These are phyloP conservation scores for Globisporangium uncinulatum DNA, from an alignment of 352 stramenopile species.

Conservation along the genomic window DNA sequence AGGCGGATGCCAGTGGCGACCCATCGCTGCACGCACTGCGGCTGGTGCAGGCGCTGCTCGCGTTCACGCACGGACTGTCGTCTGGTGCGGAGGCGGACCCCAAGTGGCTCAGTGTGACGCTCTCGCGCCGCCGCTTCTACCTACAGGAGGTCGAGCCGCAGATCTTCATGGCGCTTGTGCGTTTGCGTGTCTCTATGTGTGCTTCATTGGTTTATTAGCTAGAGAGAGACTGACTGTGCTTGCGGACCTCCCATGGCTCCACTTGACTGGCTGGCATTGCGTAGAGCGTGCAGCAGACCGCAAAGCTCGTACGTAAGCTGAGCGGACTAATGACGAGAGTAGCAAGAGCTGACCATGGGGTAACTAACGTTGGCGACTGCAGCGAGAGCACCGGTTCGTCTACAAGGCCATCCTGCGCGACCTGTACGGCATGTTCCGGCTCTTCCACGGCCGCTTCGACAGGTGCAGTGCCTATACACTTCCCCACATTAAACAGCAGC, in stretches of 20 bases:
- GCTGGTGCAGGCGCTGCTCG: constrained; percentile 44
- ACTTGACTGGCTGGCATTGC: constrained; percentile 14
- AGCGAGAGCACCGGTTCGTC: constrained; percentile 30
- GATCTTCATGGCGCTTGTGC: constrained; percentile 57
- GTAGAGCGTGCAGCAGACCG: constrained; percentile 2
- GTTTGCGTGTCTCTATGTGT: neutral
- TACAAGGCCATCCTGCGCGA: constrained; percentile 34
- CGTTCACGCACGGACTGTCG: constrained; percentile 17
- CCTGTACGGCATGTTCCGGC: constrained; percentile 43
- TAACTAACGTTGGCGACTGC: constrained; percentile 1
- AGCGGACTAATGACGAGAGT: no score
- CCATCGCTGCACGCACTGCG: constrained; percentile 31
- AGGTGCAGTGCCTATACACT: constrained; percentile 10
- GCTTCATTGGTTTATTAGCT: no score
- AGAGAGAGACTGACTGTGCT: no score
- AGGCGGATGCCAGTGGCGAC: neutral
- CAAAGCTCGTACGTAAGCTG: constrained; percentile 24
- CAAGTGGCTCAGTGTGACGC: constrained; percentile 41
- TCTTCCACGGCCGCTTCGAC: constrained; percentile 53
- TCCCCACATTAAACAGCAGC: no score
- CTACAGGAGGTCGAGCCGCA: constrained; percentile 50
- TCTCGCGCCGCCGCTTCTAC: constrained; percentile 34
- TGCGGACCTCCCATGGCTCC: no score
- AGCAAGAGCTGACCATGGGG: no score
- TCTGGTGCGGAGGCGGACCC: neutral